These are phyloP conservation scores for Paradendryphiella salina DNA, from an alignment of 2,329 filamentous ascomycete species.

Conservation along the genomic window DNA sequence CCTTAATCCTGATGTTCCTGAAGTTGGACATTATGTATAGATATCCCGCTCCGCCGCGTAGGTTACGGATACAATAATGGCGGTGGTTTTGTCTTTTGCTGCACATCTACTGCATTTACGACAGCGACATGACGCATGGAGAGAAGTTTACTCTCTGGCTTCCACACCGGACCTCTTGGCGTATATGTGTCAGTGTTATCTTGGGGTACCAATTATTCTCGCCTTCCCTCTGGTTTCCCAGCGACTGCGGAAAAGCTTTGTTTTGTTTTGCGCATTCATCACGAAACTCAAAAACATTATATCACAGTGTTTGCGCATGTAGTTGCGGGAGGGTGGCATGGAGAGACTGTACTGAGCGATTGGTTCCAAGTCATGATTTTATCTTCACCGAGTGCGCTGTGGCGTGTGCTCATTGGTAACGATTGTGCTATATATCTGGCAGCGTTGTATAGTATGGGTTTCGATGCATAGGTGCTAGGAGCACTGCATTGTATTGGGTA, in stretches of 20 bases:
- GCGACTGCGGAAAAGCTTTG: slow-evolving; percentile 7
- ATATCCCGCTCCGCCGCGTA: slow-evolving; percentile 12
- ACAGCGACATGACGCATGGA: slow-evolving; percentile 45
- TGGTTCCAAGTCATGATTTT: slow-evolving; percentile 3
- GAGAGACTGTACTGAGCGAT: slow-evolving; percentile 1
- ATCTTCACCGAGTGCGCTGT: slow-evolving; percentile 7
- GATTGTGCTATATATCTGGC: slow-evolving; percentile 8
- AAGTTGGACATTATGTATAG: slow-evolving; percentile 19
- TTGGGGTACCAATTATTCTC: slow-evolving; percentile 31
- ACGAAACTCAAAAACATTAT: slow-evolving; percentile 8
- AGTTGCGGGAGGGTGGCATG: slow-evolving; percentile 7
- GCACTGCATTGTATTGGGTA: slow-evolving; percentile 16
- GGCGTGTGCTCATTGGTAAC: neutral
- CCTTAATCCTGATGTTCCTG: slow-evolving; percentile 6
- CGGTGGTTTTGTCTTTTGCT: slow-evolving; percentile 25
- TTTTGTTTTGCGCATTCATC: slow-evolving; percentile 6
- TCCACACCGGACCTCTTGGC: slow-evolving; percentile 32
- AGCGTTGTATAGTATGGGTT: slow-evolving; percentile 27
- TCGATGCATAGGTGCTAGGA: slow-evolving; percentile 11
- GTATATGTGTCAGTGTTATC: slow-evolving; percentile 37
- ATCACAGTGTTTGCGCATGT: slow-evolving; percentile 10
- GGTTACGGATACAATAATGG: slow-evolving; percentile 9
- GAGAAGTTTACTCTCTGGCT: slow-evolving; percentile 27
- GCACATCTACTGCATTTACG: slow-evolving; percentile 47
- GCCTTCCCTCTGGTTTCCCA: slow-evolving; percentile 13